These are phyloP conservation scores for Austroboletus niveus DNA, from an alignment of 1,284 basidiomycete genomes.

Conservation along the genomic window DNA sequence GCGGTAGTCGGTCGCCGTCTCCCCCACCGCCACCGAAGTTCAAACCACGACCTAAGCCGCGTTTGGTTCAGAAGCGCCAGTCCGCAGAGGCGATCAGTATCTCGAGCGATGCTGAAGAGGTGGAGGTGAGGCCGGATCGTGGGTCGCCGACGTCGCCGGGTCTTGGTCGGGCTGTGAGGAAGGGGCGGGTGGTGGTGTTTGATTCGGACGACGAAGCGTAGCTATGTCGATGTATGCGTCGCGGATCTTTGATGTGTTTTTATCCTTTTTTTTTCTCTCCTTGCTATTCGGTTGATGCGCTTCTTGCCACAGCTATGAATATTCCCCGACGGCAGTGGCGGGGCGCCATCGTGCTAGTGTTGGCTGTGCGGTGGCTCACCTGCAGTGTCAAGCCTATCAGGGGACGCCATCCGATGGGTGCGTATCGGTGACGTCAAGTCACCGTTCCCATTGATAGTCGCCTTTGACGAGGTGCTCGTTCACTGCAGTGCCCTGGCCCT, in stretches of 20 bases:
- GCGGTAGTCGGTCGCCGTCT: slow-evolving; percentile 28
- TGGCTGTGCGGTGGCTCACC: slow-evolving; percentile 4
- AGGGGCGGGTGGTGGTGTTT: slow-evolving; percentile 37
- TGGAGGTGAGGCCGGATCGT: neutral
- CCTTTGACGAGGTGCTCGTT: neutral
- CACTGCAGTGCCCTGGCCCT: neutral
- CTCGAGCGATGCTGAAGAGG: slow-evolving; percentile 26
- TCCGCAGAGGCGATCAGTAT: slow-evolving; percentile 15
- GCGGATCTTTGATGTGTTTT: slow-evolving; percentile 8
- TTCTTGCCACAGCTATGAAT: slow-evolving; percentile 6
- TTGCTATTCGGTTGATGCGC: slow-evolving; percentile 3
- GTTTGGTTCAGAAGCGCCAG: slow-evolving; percentile 22
- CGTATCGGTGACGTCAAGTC: slow-evolving; percentile 14
- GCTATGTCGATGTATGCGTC: slow-evolving; percentile 6
- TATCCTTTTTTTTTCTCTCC: neutral
- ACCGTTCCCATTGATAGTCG: slow-evolving; percentile 5
- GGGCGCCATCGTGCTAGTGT: neutral
- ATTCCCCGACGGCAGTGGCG: neutral
- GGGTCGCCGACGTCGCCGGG: slow-evolving; percentile 7
- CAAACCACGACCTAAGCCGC: slow-evolving; percentile 30
- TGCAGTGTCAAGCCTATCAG: slow-evolving; percentile 1
- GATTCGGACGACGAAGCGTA: slow-evolving; percentile 44
- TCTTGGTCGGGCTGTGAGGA: slow-evolving; percentile 18
- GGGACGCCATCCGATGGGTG: slow-evolving; percentile 18
- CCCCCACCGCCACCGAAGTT: slow-evolving; percentile 2